Base-by-base conservation (phyloP, 176 grass and related monocot genomes). In the Oropetium thomaeum region DNA sequence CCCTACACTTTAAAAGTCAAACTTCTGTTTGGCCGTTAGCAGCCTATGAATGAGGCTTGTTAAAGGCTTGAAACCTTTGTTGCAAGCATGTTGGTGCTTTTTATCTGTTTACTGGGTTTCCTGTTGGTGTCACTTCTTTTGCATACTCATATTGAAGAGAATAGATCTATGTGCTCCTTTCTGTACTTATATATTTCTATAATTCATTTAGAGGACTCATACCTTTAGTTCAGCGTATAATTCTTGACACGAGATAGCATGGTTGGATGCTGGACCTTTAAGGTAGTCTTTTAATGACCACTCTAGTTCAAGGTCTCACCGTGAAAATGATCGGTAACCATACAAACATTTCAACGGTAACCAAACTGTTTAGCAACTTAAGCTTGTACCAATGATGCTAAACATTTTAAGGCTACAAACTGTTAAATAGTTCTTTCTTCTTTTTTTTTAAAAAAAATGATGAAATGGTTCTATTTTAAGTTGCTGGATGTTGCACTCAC, bases 1-100 rank as follows among this genome's bases (percentile, higher is more conserved):
- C 7, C 20, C 5, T 25, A 34, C 33, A 31, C 57, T 51, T 49
- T 8, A 69, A 17, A 62, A 70, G 60, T 70, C 48, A 10, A 57
- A 17, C 22, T 58, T 55, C 62, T 37, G 10, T 72, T 35, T 20
- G 44, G 20, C 17, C 45, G 68, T 22, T 71, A 25, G 17, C 8
- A 8, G 26, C 67, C 49, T 49, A 4, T n/a, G 16, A 52, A 35
- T 34, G 64, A 35, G 47, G 16, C 39, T 20, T 8, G 22, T 1
- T 30, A 19, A 8, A 38, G 31, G 30, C 62, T 78, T 27, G 28
- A 8, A 38, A 25, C 39, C 62, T 78, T 27, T 44, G 37, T 38
- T 65, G 39, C 76, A 69, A 79, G 23, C 62, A 14, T 14, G 0
- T 78, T 53, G 5, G 52, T 29, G 28, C 74, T 79, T 78, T 77